Base-by-base conservation (phyloP, 257 asterid species). In the Schizonepeta tenuifolia region DNA sequence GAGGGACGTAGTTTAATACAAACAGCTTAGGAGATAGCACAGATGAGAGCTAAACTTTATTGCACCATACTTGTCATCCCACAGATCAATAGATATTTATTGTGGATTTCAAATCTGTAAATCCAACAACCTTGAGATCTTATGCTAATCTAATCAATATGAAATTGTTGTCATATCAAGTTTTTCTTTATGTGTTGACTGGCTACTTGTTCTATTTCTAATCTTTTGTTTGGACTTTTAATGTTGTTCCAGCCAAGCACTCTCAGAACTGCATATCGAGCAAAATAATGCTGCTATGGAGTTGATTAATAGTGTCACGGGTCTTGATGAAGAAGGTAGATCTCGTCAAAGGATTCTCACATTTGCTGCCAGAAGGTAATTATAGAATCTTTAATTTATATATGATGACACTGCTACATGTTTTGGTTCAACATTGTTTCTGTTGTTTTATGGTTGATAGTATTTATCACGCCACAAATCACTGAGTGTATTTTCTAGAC, bases 271-370 rank as follows among this genome's bases (percentile, higher is more conserved):
- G 65, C 89, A 80, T 18, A 73, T 80, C 24, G 96, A 87, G 74
- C 95, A 85, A 82, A 87, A 77, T 68, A 85, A 83, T 87, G 96
- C 96, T 81, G 92, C 99, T 71, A 88, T 95, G 96, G 98, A 95
- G 82, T 87, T 95, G 86, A 88, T 95, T 51, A 88, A 84, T 75
- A 90, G 90, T 46, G 96, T 95, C 84, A 87, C 93, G 1, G 98
- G 97, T 76, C 87, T 82, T 73, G 99, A 91, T 54, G 97, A 91
- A 83, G 99, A 94, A 79, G 97, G 97, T 55, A 90, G 95, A 78
- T 91, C 99, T 77, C 99, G 99, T 74, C 97, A 95, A 82, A 88
- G 93, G 75, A 84, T 95, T 83, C 99, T 95, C 58, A 89, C 97
- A 43, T 95, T 84, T 71, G 97, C 99, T 81, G 99, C 99, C 41